Base-by-base conservation (phyloP, 1,139 yeast genomes). In the Geotrichum klebahnii region DNA sequence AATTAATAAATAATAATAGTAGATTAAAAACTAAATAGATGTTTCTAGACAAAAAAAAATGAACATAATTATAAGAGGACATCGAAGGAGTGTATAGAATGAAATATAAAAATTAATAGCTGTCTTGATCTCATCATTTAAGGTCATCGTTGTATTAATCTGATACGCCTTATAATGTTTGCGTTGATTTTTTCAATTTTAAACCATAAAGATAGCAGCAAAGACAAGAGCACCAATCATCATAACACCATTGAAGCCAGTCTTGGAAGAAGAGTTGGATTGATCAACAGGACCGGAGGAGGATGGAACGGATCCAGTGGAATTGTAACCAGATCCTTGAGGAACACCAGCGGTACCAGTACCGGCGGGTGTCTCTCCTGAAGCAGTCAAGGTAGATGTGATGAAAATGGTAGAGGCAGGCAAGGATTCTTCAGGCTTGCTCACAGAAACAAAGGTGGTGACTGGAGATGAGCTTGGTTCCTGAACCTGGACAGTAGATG, bases 201-300 rank as follows among this genome's bases (percentile, higher is more conserved):
- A 46, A 22, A 46, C 14, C 44, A 39, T 32, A 34, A 46, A 23
- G 24, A 46, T 20, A 10, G 41, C 32, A 22, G 32, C 44, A 16
- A 46, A 3, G 14, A 33, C 44, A 31, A 46, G 29, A 17, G 44
- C 49, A 19, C 38, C 44, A 14, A 38, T 28, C 44, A 46, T 38
- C 38, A 46, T 20, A 5, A 32, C 39, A 26, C 33, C n/a, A 22
- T 17, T 46, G 10, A 46, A 12, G 20, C 24, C 26, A 26, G 17
- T 23, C 39, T 33, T 39, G 5, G 49, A 34, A 19, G 52, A 43
- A 20, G 44, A 19, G 24, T 43, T 42, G 36, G 43, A 26, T 32
- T 43, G 48, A 3, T 29, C 37, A 32, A 44, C n/a, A 20, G 52
- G 16, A 2, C 26, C 19, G 16, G 34, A 16, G 22, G 43, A 12